Conservation (phyloP, 345 rosid genomes). For the Melaleuca alternifolia region DNA sequence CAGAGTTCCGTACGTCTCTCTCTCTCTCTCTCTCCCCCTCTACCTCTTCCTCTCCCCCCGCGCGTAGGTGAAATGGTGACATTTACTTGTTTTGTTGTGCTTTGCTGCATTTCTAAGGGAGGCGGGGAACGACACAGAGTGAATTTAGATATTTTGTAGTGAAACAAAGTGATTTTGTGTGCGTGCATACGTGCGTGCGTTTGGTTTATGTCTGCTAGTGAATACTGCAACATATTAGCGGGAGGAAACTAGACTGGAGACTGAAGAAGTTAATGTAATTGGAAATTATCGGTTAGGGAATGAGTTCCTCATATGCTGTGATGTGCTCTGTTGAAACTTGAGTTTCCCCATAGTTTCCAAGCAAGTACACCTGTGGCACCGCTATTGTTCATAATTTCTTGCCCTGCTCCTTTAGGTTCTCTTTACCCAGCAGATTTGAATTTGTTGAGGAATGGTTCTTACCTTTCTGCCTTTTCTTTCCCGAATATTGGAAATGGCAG, state of each 20-base stretch:
- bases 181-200: not conserved
- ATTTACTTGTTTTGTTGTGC: not conserved
- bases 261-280: not conserved
- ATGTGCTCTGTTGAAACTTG: not conserved
- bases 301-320: not conserved
- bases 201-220: not conserved
- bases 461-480: not conserved
- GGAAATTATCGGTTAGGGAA: not conserved
- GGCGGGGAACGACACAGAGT: not conserved
- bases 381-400: not conserved
- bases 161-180: not conserved
- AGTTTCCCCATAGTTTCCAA: not conserved
- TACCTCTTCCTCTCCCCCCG: not conserved
- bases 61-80: not conserved
- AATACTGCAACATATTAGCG: not conserved
- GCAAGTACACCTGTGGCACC: not conserved
- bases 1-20: constrained; percentile 22
- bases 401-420: not conserved
- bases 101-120: not conserved
- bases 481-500: constrained; percentile 18
- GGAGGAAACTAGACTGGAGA: not conserved
- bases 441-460: not conserved
- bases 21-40: not conserved
- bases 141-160: not conserved
- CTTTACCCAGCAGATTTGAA: not conserved